phyloP scores from a whole-genome alignment of 352 stramenopile species.

The Blastocystis sp. region DNA sequence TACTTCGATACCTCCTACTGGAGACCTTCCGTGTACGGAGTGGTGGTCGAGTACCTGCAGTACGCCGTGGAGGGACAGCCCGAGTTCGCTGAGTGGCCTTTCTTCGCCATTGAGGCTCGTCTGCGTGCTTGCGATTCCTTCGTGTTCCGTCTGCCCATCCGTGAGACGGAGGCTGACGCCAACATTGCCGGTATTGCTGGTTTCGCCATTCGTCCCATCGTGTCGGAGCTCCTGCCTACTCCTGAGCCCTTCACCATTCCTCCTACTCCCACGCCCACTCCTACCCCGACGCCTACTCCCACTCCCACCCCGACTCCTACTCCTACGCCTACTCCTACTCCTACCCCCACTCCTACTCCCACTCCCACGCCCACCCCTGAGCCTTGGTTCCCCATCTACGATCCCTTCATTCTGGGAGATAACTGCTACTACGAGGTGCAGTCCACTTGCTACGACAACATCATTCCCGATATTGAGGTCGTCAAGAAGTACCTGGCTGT shows the following conservation, averaged over 20 bases:
- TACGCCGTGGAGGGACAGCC: background rate
- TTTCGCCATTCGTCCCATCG: no score
- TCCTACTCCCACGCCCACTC: no score
- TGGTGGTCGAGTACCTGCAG: background rate
- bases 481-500: background rate
- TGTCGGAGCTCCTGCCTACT: background rate
- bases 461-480: background rate
- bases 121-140: background rate
- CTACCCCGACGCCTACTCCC: no score
- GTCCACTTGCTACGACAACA: background rate
- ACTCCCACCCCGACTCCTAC: background rate
- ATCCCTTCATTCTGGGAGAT: conserved; percentile 30
- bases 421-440: background rate
- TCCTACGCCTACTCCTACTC: background rate
- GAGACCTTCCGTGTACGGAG: background rate
- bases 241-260: background rate
- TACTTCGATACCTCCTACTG: background rate
- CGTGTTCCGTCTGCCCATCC: background rate
- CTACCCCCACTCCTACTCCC: background rate
- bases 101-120: background rate
- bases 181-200: no score
- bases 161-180: no score
- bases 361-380: background rate
- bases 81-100: background rate
- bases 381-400: conserved; percentile 29